Conservation (phyloP, 202 grass and related monocot genomes). For the Schoenoplectus triqueter region DNA sequence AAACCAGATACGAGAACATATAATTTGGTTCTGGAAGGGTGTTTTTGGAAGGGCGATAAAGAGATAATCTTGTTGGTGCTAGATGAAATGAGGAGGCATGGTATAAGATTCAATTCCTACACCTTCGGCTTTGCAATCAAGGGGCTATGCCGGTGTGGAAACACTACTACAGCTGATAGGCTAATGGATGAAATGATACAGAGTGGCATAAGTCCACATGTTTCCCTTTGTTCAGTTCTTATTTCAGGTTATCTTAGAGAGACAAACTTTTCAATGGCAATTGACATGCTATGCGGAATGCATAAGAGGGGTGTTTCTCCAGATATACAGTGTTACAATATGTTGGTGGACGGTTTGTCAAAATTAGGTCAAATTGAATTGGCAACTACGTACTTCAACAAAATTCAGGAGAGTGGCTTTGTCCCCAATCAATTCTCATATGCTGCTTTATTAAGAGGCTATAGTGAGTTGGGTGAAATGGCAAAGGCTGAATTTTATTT, state of each 20-base stretch:
- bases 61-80: constrained; percentile 50
- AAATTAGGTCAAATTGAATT: constrained; percentile 64
- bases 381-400: constrained; percentile 51
- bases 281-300: constrained; percentile 64
- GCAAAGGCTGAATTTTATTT: constrained; percentile 65
- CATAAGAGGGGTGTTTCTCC: constrained; percentile 46
- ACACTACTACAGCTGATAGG: constrained; percentile 44
- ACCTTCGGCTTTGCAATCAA: constrained; percentile 61
- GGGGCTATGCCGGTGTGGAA: constrained; percentile 61
- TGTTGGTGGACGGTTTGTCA: constrained; percentile 65
- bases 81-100: constrained; percentile 56
- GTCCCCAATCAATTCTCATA: constrained; percentile 65
- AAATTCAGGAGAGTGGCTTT: constrained; percentile 63
- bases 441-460: constrained; percentile 60
- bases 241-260: constrained; percentile 68
- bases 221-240: constrained; percentile 67
- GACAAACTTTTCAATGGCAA: constrained; percentile 53
- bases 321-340: constrained; percentile 77
- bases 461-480: constrained; percentile 53
- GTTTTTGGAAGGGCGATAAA: constrained; percentile 43
- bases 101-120: constrained; percentile 55
- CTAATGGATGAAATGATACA: constrained; percentile 70
- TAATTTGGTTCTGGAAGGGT: constrained; percentile 62
- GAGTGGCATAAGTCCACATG: constrained; percentile 55
- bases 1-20: constrained; percentile 52